Conservation (phyloP, 2,329 filamentous ascomycete species). For the Colletotrichum musae region DNA sequence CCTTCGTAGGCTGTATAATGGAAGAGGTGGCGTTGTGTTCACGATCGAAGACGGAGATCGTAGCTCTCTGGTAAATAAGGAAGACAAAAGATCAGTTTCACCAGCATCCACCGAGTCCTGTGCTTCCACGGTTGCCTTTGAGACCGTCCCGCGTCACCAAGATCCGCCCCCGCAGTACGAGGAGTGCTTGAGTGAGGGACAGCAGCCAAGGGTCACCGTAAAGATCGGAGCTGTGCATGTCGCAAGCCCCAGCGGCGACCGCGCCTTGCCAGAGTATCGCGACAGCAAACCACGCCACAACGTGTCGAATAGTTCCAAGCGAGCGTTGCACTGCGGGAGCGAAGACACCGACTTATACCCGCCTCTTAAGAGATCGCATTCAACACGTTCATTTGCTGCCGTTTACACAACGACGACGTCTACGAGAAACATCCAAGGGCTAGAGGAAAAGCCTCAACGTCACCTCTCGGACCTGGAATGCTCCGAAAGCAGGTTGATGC, state of each 20-base stretch:
- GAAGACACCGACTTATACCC: not conserved
- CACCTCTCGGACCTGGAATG: not conserved
- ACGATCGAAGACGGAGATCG: not conserved
- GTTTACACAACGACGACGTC: not conserved
- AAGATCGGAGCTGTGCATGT: not conserved
- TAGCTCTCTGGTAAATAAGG: not conserved
- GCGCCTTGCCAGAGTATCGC: not conserved
- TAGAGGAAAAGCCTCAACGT: not conserved
- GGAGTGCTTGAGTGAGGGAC: not conserved
- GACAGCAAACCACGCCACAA: not conserved
- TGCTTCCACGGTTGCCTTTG: slow-evolving; percentile 12
- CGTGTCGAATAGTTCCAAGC: not conserved
- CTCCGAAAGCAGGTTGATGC: not conserved
- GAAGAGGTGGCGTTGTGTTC: slow-evolving; percentile 15
- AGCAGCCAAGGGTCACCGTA: not conserved
- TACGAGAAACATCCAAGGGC: too few species aligned
- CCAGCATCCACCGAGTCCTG: not conserved
- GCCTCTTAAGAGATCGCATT: slow-evolving; percentile 2
- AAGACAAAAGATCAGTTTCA: too few species aligned
- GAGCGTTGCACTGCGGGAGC: not conserved
- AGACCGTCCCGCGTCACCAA: slow-evolving; percentile 6
- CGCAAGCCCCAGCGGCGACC: not conserved
- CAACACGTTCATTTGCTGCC: not conserved
- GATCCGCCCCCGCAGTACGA: slow-evolving; percentile 21
- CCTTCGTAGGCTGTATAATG: slow-evolving; percentile 19